Evolutionary conservation across 768 basidiomycete species (phyloP).

Genomic region (Suillus fuscotomentosus): DNA sequence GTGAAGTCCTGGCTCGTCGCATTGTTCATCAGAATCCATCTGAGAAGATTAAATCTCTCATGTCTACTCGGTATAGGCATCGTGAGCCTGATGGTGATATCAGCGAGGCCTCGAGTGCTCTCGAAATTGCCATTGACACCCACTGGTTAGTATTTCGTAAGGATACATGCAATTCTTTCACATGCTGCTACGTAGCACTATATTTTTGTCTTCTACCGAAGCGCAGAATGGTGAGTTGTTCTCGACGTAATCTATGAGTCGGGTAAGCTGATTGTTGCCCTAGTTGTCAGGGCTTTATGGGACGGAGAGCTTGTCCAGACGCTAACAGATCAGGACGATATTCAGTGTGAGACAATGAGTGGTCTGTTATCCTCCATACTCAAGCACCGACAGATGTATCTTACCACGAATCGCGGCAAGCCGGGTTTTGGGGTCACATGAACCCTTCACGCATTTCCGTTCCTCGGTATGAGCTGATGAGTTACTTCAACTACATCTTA

Average conservation of each 20-base stretch:
- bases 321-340: constrained; percentile 70
- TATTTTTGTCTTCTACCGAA: constrained; percentile 84
- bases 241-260: neutral
- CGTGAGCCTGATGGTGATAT: constrained; percentile 71
- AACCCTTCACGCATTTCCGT: constrained; percentile 79
- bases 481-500: neutral
- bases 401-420: constrained; percentile 53
- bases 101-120: constrained; percentile 71
- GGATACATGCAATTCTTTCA: constrained; percentile 1
- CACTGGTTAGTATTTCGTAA: constrained; percentile 56
- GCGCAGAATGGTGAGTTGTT: constrained; percentile 67
- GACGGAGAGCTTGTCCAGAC: constrained; percentile 77
- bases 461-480: constrained; percentile 50
- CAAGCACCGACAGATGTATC: constrained; percentile 52
- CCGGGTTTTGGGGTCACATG: constrained; percentile 66
- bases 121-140: constrained; percentile 92
- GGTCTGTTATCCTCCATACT: constrained; percentile 4
- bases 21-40: constrained; percentile 69
- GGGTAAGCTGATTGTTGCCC: constrained; percentile 1
- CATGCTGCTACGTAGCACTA: constrained; percentile 45
- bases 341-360: constrained; percentile 58
- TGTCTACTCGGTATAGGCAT: constrained; percentile 78
- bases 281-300: constrained; percentile 85
- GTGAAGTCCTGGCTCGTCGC: constrained; percentile 79
- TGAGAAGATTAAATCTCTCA: constrained; percentile 64